phyloP scores from a whole-genome alignment of 2,329 filamentous ascomycete genomes.

The Xylariaceae sp. region DNA sequence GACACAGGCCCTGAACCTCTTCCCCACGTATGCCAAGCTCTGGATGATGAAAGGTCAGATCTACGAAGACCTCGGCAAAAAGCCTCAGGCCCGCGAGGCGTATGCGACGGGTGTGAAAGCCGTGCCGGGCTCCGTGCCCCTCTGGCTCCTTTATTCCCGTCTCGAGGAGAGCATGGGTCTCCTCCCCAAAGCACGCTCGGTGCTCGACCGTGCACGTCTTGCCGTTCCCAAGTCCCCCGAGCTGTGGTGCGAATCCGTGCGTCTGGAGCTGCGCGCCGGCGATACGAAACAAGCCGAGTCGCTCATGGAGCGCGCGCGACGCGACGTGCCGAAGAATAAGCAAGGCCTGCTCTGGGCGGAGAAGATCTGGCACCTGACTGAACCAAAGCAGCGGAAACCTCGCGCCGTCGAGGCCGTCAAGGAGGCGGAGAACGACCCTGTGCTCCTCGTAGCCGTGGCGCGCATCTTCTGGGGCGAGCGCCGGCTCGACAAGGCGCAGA shows the following conservation, averaged over 20 bases:
- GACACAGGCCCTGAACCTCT: slow-evolving; percentile 84
- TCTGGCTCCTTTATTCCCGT: slow-evolving; percentile 89
- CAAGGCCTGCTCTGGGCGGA: slow-evolving; percentile 86
- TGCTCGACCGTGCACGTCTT: slow-evolving; percentile 88
- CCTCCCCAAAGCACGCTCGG: slow-evolving; percentile 88
- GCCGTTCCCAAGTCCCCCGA: slow-evolving; percentile 84
- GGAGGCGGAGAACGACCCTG: slow-evolving; percentile 91
- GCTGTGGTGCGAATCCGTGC: slow-evolving; percentile 92
- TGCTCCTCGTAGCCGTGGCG: slow-evolving; percentile 88
- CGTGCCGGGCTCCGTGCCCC: slow-evolving; percentile 79
- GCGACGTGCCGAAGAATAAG: slow-evolving; percentile 81
- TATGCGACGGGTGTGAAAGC: slow-evolving; percentile 88
- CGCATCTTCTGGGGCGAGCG: slow-evolving; percentile 96
- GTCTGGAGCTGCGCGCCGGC: slow-evolving; percentile 86
- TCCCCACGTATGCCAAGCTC: slow-evolving; percentile 84
- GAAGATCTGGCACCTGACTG: slow-evolving; percentile 93
- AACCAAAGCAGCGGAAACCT: slow-evolving; percentile 90
- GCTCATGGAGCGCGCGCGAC: slow-evolving; percentile 90
- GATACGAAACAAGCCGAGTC: slow-evolving; percentile 85
- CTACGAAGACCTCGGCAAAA: slow-evolving; percentile 82
- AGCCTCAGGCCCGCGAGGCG: slow-evolving; percentile 86
- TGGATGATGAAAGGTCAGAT: slow-evolving; percentile 99
- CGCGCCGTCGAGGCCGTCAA: slow-evolving; percentile 93
- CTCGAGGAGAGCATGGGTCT: slow-evolving; percentile 86
- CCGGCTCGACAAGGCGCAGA: slow-evolving; percentile 89